Base-by-base conservation (phyloP, 768 basidiomycete species). In the Suillus spraguei region DNA sequence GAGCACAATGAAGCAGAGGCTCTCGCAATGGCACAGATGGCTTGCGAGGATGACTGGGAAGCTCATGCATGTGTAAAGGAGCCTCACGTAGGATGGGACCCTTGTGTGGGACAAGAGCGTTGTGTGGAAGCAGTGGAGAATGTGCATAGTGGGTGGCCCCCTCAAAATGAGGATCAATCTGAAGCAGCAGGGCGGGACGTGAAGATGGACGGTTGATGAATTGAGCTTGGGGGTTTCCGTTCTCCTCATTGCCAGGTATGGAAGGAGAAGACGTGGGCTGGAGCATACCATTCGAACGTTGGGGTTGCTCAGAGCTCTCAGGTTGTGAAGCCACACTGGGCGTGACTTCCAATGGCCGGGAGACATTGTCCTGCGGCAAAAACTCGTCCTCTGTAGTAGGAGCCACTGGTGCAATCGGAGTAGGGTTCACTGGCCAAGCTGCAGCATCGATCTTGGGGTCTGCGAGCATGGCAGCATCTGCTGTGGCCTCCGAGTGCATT, bases 301-400 rank as follows among this genome's bases (percentile, higher is more conserved):
- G 52, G 33, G 52, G 52, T 53, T n/a, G 47, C 47, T 49, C 47
- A 49, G 22, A 49, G 47, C 47, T 3, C 47, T 49, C 6, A 49
- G 1, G 47, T 49, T 49, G 47, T 49, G 47, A 49, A 49, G 47
- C 47, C 47, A 49, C 13, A 3, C 52, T 33, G 52, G 52, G 52
- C 0, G 10, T 53, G 33, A 20, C 33, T 53, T 35, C 52, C 20
- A 10, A 17, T 17, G 17, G 50, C 4, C n/a, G n/a, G 32, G 10
- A 33, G 33, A 8, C n/a, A n/a, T n/a, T n/a, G n/a, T n/a, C n/a
- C n/a, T 32, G 16, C 3, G 6, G 7, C 17, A 11, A 17, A n/a
- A n/a, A n/a, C n/a, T n/a, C n/a, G n/a, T n/a, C n/a, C n/a, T n/a
- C 50, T 5, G 7, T 52, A 52, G 17, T 53, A 52, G 50, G n/a